phyloP scores from a whole-genome alignment of 768 basidiomycete species.

The Termitomyces sp. region DNA sequence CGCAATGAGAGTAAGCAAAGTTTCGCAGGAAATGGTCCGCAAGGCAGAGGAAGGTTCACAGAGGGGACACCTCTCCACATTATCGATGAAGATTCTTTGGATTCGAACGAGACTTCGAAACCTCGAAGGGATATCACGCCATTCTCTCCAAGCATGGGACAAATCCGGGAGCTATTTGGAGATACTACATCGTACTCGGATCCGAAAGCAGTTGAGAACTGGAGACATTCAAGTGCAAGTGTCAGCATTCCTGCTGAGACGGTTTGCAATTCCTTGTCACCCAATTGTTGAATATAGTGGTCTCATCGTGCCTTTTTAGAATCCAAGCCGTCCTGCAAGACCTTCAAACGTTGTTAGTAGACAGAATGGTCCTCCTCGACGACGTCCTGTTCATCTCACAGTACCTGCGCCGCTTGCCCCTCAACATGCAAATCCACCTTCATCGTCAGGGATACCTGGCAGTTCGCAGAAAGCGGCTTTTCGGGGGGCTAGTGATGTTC shows the following conservation, averaged over 20 bases:
- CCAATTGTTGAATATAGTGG: neutral
- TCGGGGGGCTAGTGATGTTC: neutral
- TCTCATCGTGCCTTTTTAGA: neutral
- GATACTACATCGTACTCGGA: conserved; percentile 12
- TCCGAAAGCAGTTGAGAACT: conserved; percentile 13
- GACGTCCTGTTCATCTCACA: conserved; percentile 16
- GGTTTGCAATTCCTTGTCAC: conserved; percentile 5
- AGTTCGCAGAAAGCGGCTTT: neutral
- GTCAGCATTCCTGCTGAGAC: conserved; percentile 3
- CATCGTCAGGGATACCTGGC: neutral
- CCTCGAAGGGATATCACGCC: conserved; percentile 7
- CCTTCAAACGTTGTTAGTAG: neutral
- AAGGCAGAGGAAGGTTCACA: conserved; percentile 14
- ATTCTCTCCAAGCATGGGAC: conserved; percentile 4
- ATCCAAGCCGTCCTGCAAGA: neutral
- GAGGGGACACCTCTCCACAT: conserved; percentile 26
- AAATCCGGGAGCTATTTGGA: neutral
- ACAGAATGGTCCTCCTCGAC: conserved; percentile 4
- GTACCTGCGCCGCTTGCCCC: conserved; percentile 15
- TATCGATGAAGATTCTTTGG: conserved; percentile 33
- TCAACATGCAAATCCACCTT: neutral
- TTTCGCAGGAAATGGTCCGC: conserved; percentile 9
- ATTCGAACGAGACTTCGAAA: conserved; percentile 23
- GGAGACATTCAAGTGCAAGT: conserved; percentile 15
- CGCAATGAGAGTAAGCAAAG: conserved; percentile 17